Evolutionary conservation across 129 eudicot genomes (phyloP).

Genomic region (Flaveria trinervia): DNA sequence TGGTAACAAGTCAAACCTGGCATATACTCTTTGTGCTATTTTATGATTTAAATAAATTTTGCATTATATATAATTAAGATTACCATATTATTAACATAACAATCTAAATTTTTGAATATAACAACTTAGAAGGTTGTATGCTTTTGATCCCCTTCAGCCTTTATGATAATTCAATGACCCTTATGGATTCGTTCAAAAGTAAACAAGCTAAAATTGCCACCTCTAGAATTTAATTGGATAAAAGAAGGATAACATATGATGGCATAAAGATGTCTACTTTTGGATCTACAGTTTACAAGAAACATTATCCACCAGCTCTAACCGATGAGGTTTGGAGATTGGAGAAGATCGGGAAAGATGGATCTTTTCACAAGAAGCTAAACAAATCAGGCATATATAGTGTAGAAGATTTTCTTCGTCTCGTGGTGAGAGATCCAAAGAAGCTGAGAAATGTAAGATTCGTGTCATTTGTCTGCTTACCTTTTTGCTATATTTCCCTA

Average conservation of each 20-base stretch:
- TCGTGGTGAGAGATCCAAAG: slow-evolving; percentile 83
- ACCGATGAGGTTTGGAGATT: slow-evolving; percentile 96
- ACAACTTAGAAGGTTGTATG: background rate
- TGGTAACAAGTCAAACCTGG: background rate
- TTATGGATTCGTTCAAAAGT: too few species aligned
- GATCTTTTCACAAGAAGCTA: slow-evolving; percentile 96
- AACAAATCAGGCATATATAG: slow-evolving; percentile 67
- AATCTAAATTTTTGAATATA: background rate
- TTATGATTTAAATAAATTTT: background rate
- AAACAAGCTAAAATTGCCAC: too few species aligned
- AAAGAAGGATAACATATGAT: too few species aligned
- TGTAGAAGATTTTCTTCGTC: slow-evolving; percentile 93
- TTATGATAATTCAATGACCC: too few species aligned
- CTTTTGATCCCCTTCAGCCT: too few species aligned
- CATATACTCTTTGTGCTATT: background rate
- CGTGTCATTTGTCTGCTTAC: background rate
- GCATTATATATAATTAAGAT: background rate
- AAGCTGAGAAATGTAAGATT: slow-evolving; percentile 77
- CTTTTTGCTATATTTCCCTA: background rate
- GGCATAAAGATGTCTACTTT: background rate
- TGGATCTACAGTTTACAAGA: slow-evolving; percentile 80
- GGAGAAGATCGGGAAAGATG: slow-evolving; percentile 99
- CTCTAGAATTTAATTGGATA: too few species aligned
- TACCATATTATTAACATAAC: background rate
- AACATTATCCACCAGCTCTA: slow-evolving; percentile 95